These are phyloP conservation scores for Mallotus nudiflorus DNA, from an alignment of 345 rosid genomes.

Conservation along the genomic window DNA sequence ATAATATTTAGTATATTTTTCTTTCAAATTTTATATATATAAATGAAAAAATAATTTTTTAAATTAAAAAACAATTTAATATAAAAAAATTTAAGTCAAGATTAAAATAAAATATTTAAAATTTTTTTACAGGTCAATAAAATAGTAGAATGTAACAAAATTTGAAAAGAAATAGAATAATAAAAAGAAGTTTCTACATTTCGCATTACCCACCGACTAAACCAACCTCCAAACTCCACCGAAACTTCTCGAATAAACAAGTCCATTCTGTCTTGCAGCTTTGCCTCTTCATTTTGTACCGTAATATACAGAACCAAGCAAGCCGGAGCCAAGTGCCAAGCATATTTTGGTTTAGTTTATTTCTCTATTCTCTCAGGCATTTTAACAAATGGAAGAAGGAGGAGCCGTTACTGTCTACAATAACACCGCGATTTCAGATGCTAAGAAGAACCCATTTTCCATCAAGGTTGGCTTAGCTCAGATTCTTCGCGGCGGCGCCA, in stretches of 20 bases:
- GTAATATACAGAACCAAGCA: too few species aligned
- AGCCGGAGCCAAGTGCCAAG: neutral
- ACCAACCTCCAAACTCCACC: conserved; percentile 2
- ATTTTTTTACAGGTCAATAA: too few species aligned
- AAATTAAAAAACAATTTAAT: too few species aligned
- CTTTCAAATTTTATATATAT: too few species aligned
- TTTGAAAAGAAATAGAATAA: too few species aligned
- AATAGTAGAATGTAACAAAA: too few species aligned
- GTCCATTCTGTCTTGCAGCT: neutral
- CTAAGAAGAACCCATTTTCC: conserved; percentile 25
- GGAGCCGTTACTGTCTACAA: conserved; percentile 32
- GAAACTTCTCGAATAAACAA: conserved; percentile 32
- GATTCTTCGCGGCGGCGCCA: conserved; percentile 34
- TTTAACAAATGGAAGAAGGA: conserved; percentile 33
- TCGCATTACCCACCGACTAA: conserved; percentile 32
- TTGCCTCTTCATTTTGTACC: too few species aligned
- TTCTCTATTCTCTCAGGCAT: conserved; percentile 14
- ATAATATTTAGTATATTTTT: too few species aligned
- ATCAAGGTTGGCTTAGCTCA: conserved; percentile 30
- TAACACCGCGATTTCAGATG: conserved; percentile 17
- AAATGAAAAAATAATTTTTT: too few species aligned
- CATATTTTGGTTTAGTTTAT: too few species aligned
- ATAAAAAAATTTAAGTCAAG: too few species aligned
- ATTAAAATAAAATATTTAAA: too few species aligned
- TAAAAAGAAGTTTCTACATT: conserved; percentile 31